Evolutionary conservation across 1,284 basidiomycete genomes (phyloP).

Genomic region (Singerocomus inundabilis): DNA sequence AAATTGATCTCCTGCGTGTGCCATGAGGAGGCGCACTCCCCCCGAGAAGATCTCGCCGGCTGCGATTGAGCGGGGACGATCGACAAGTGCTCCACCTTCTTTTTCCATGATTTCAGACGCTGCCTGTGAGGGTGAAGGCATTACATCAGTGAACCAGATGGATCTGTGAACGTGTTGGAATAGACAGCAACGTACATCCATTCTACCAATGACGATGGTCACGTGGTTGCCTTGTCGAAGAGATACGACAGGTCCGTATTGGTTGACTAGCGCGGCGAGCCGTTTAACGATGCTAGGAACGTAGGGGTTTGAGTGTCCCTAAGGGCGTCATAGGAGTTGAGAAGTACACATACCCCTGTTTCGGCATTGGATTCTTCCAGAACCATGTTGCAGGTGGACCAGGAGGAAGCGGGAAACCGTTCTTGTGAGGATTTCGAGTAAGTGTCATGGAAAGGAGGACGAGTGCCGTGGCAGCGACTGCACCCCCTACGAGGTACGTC

Average conservation of each 20-base stretch:
- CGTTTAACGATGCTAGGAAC: slow-evolving; percentile 1
- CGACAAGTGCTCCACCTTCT: slow-evolving; percentile 26
- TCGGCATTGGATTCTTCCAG: slow-evolving; percentile 11
- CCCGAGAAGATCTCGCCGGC: slow-evolving; percentile 27
- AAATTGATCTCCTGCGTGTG: slow-evolving; percentile 21
- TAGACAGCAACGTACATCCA: slow-evolving; percentile 25
- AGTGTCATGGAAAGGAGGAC: neutral
- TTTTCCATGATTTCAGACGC: slow-evolving; percentile 35
- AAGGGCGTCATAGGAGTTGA: neutral
- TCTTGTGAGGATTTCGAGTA: neutral
- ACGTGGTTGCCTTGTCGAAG: slow-evolving; percentile 26
- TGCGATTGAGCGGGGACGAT: slow-evolving; percentile 28
- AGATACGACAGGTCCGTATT: slow-evolving; percentile 34
- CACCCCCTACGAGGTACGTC: slow-evolving; percentile 1
- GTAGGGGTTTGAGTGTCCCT: neutral
- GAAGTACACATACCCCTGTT: slow-evolving; percentile 1
- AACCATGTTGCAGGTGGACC: slow-evolving; percentile 14
- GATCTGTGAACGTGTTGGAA: neutral
- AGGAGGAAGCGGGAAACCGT: slow-evolving; percentile 2
- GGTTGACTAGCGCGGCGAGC: slow-evolving; percentile 21
- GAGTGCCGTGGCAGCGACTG: neutral
- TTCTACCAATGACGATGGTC: slow-evolving; percentile 28
- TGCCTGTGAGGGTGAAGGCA: slow-evolving; percentile 3
- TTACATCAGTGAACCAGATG: too few species aligned
- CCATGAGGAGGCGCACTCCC: slow-evolving; percentile 24